A percentile compares a stretch with the other conserved stretches of the same genome.
Evolutionary conservation across 2,329 filamentous ascomycete species (phyloP).

Genomic region (Diaporthe sp.): DNA sequence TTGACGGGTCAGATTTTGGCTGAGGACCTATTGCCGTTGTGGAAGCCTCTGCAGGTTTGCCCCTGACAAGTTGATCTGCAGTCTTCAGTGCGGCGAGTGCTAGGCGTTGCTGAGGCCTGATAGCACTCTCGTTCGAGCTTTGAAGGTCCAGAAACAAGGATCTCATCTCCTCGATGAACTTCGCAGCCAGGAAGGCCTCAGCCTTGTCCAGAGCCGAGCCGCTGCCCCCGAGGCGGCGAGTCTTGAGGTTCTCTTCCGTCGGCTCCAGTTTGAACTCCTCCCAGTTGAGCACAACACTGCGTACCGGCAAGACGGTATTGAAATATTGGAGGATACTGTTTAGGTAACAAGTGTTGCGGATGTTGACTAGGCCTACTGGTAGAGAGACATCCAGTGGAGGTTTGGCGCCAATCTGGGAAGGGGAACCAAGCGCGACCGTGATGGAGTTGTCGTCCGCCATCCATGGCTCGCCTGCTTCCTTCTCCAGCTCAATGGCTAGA

Average conservation of each 20-base stretch:
- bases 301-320: slow-evolving; percentile 86
- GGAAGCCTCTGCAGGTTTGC: slow-evolving; percentile 38
- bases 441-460: slow-evolving; percentile 13
- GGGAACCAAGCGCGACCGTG: neutral
- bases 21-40: slow-evolving; percentile 40
- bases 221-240: slow-evolving; percentile 81
- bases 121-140: slow-evolving; percentile 70
- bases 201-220: slow-evolving; percentile 60
- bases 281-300: slow-evolving; percentile 84
- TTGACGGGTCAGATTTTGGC: slow-evolving; percentile 15
- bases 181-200: slow-evolving; percentile 55
- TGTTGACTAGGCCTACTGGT: slow-evolving; percentile 91
- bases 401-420: slow-evolving; percentile 28
- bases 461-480: slow-evolving; percentile 33
- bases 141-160: slow-evolving; percentile 80
- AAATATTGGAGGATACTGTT: slow-evolving; percentile 98
- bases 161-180: slow-evolving; percentile 82
- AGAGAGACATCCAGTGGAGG: slow-evolving; percentile 62
- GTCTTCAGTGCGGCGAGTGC: slow-evolving; percentile 81
- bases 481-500: slow-evolving; percentile 28
- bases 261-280: slow-evolving; percentile 79
- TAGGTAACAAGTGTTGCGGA: slow-evolving; percentile 97
- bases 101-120: slow-evolving; percentile 81
- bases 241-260: slow-evolving; percentile 72
- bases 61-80: slow-evolving; percentile 46